Evolutionary conservation across 169 alveolate species (phyloP).

Genomic region (Eimeria acervulina): DNA sequence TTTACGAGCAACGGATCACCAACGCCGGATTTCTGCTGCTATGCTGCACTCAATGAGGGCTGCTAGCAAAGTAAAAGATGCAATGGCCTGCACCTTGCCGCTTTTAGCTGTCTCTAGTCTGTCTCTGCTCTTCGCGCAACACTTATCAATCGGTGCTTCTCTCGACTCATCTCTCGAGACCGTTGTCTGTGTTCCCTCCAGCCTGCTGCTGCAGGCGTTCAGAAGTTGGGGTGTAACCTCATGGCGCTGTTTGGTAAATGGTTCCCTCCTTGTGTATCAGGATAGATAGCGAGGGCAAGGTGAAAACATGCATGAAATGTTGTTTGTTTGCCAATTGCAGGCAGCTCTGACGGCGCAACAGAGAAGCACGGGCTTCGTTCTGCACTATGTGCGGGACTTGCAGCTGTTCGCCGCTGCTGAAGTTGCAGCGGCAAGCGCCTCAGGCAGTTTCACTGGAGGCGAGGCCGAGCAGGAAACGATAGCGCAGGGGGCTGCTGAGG

Average conservation of each 20-base stretch:
- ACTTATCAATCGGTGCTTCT: neutral
- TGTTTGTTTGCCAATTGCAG: conserved; percentile 36
- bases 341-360: conserved; percentile 71
- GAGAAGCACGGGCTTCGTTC: conserved; percentile 68
- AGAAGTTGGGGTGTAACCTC: neutral
- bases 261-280: neutral
- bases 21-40: conserved; percentile 64
- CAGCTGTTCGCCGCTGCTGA: conserved; percentile 75
- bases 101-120: neutral
- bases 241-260: neutral
- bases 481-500: conserved; percentile 22
- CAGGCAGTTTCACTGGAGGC: conserved; percentile 46
- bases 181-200: neutral
- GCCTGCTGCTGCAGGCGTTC: neutral
- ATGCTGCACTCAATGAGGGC: conserved; percentile 66
- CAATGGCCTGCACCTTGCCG: neutral
- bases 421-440: conserved; percentile 65
- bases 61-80: conserved; percentile 46
- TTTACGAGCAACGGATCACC: conserved; percentile 15
- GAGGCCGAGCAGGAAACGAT: conserved; percentile 50
- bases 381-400: conserved; percentile 73
- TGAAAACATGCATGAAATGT: neutral
- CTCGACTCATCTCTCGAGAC: neutral
- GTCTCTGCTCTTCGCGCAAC: neutral
- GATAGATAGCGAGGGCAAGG: neutral